A percentile compares a stretch with the other conserved stretches of the same genome.
phyloP scores from a whole-genome alignment of 164 flowering plant genomes.

The Nymphaea colorata region DNA sequence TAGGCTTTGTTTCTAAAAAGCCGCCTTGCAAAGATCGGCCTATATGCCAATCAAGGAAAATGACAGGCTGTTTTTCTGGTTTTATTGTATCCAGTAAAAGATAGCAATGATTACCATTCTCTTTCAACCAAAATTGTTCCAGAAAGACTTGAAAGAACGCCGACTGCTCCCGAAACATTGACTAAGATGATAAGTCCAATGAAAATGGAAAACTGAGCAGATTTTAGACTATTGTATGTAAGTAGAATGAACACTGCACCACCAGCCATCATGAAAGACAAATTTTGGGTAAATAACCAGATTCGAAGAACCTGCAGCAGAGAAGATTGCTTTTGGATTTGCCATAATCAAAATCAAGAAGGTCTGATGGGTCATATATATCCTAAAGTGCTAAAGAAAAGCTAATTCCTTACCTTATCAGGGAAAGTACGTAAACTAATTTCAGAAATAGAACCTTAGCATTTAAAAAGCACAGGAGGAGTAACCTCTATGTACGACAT shows the following conservation, averaged over 20 bases:
- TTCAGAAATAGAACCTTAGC: background rate
- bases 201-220: conserved; percentile 26
- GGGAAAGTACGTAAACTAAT: background rate
- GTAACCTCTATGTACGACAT: conserved; percentile 53
- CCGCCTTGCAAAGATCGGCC: no score
- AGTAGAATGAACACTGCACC: conserved; percentile 46
- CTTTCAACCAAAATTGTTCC: conserved; percentile 84
- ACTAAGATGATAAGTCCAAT: conserved; percentile 37
- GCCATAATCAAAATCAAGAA: no score
- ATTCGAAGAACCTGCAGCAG: conserved; percentile 51
- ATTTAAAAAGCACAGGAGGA: background rate
- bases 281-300: conserved; percentile 66
- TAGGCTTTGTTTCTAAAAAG: no score
- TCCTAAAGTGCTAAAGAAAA: background rate
- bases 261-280: conserved; percentile 74
- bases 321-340: background rate
- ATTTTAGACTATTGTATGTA: conserved; percentile 25
- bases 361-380: no score
- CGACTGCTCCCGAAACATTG: conserved; percentile 73
- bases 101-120: conserved; percentile 55
- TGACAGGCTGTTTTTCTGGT: background rate
- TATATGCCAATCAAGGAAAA: background rate
- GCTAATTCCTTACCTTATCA: background rate
- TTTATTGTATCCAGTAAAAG: background rate
- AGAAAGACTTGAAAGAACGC: conserved; percentile 72